A percentile compares a stretch with the other conserved stretches of the same genome.
These are phyloP conservation scores for Udeniomyces megalosporus DNA, from an alignment of 768 basidiomycete genomes.

Conservation along the genomic window DNA sequence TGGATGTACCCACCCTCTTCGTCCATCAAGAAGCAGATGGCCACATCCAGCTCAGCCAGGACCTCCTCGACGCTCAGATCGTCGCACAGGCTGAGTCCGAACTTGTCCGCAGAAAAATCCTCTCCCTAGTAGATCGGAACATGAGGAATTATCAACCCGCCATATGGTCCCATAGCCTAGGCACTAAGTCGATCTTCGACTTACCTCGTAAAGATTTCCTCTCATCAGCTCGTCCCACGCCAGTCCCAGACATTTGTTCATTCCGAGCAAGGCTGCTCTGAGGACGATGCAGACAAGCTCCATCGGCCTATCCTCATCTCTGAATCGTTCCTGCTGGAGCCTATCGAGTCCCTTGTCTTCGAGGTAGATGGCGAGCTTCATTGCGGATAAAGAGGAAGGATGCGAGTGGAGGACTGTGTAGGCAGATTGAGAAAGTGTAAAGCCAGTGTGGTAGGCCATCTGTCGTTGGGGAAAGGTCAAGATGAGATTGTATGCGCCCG, in stretches of 20 bases:
- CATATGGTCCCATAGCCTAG: constrained; percentile 16
- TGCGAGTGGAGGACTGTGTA: constrained; percentile 53
- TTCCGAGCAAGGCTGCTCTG: constrained; percentile 46
- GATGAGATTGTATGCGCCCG: background rate
- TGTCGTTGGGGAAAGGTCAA: constrained; percentile 27
- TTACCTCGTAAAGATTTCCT: constrained; percentile 59
- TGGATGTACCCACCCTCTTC: background rate
- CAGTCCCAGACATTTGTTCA: constrained; percentile 67
- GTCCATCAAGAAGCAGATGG: constrained; percentile 41
- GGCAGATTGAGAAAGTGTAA: constrained; percentile 69
- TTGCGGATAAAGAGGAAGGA: constrained; percentile 36
- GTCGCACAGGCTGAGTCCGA: constrained; percentile 60
- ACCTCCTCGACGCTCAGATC: constrained; percentile 41
- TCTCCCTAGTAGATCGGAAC: constrained; percentile 40
- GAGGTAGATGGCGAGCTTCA: constrained; percentile 9
- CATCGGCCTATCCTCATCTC: constrained; percentile 33
- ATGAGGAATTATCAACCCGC: constrained; percentile 17
- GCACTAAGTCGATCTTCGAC: no score
- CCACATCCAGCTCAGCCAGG: constrained; percentile 43
- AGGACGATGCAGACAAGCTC: constrained; percentile 55
- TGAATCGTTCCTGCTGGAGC: background rate
- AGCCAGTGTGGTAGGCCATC: constrained; percentile 80
- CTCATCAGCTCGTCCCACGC: constrained; percentile 67
- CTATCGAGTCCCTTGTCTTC: background rate
- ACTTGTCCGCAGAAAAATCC: constrained; percentile 82